Percentiles rank a stretch among this genome's conserved stretches.
These are phyloP conservation scores for Stentor roeselii DNA, from an alignment of 73 alveolate species.

Conservation along the genomic window DNA sequence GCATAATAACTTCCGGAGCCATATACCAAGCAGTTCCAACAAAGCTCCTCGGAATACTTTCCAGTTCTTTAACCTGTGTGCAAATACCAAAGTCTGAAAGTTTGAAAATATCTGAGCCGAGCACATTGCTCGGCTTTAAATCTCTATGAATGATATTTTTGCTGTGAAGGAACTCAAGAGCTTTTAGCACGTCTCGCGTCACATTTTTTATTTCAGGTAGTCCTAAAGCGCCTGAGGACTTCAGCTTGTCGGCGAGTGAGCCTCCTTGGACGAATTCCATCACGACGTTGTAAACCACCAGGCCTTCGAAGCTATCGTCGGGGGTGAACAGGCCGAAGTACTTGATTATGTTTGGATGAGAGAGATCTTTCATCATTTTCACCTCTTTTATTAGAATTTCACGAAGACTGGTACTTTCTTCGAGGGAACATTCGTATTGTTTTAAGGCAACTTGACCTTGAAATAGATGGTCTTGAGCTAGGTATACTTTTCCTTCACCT, in stretches of 20 bases:
- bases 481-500: slow-evolving; percentile 21
- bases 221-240: not conserved
- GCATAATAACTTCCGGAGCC: slow-evolving; percentile 74
- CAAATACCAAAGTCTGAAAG: slow-evolving; percentile 45
- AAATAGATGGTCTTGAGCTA: not conserved
- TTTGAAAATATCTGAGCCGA: slow-evolving; percentile 37
- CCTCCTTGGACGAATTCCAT: slow-evolving; percentile 19
- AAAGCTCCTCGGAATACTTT: slow-evolving; percentile 40
- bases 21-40: slow-evolving; percentile 82
- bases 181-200: not conserved
- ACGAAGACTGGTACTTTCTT: not conserved
- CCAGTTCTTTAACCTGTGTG: slow-evolving; percentile 22
- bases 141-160: slow-evolving; percentile 44
- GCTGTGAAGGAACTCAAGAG: not conserved
- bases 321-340: slow-evolving; percentile 2
- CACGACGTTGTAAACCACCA: not conserved
- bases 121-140: slow-evolving; percentile 44
- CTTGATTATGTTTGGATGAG: slow-evolving; percentile 17
- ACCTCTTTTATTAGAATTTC: not conserved
- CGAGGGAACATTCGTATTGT: not conserved
- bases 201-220: not conserved
- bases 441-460: slow-evolving; percentile 13
- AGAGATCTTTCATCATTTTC: not conserved
- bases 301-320: not conserved
- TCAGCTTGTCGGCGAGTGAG: slow-evolving; percentile 14